phyloP scores from a whole-genome alignment of 768 basidiomycete species.

The Heimioporus sp. region DNA sequence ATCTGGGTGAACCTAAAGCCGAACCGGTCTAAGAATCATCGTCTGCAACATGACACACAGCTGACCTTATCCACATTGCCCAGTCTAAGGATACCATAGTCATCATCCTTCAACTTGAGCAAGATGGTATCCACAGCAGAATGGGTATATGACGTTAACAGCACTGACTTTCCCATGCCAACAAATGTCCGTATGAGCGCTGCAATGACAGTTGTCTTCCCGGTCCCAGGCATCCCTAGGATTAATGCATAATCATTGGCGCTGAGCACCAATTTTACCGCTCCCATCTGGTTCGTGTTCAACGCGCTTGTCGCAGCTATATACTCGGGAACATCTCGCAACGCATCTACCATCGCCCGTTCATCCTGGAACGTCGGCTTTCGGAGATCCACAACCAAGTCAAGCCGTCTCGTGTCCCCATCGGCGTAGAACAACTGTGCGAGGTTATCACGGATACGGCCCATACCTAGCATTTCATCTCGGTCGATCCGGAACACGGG shows the following conservation, averaged over 20 bases:
- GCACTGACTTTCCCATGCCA: constrained; percentile 76
- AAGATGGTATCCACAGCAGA: constrained; percentile 98
- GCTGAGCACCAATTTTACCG: constrained; percentile 69
- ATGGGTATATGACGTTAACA: constrained; percentile 93
- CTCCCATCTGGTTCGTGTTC: constrained; percentile 70
- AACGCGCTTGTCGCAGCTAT: constrained; percentile 39
- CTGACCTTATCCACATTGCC: constrained; percentile 90
- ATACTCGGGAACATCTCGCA: constrained; percentile 29
- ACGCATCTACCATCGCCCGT: constrained; percentile 7
- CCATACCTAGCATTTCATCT: constrained; percentile 90
- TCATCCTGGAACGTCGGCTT: constrained; percentile 58
- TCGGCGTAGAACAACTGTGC: constrained; percentile 83
- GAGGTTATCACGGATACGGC: constrained; percentile 86
- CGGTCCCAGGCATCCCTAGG: constrained; percentile 97
- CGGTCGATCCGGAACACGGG: constrained; percentile 84
- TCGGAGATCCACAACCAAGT: constrained; percentile 80
- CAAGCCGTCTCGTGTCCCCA: constrained; percentile 64
- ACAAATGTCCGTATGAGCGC: constrained; percentile 82
- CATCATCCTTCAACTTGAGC: constrained; percentile 68
- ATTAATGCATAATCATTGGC: constrained; percentile 91
- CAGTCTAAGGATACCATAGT: constrained; percentile 76
- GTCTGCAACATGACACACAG: not conserved
- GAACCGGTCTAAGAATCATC: constrained; percentile 1
- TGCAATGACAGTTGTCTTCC: constrained; percentile 94
- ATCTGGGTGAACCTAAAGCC: constrained; percentile 74